Base-by-base conservation (phyloP, 2,329 filamentous ascomycete genomes). In the Pseudohalonectria lignicola region DNA sequence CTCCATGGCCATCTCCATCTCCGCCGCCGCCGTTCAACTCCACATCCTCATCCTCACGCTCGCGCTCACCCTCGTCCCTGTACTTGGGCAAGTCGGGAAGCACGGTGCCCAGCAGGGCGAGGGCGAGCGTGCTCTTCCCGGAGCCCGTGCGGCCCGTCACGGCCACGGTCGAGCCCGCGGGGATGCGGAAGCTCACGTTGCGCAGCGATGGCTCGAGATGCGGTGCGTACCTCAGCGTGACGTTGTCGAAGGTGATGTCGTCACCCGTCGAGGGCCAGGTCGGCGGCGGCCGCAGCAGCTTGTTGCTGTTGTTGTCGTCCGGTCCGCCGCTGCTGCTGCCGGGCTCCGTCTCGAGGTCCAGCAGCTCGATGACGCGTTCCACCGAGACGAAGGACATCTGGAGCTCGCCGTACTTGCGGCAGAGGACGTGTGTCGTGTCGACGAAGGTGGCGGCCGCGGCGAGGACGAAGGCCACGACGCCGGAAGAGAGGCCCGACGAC, bases 351-450 rank as follows among this genome's bases (percentile, higher is more conserved):
- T 88, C 82, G 0, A 94, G 71, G 41, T 84, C 74, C 1, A 92
- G 67, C 0, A 94, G 69, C 55, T 92, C 85, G 9, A 92, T 77
- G 0, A 94, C 80, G 30, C 87, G 76, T 59, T 94, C 87, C 0
- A 94, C 84, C 0, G 83, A 88, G 0, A 94, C 86, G 47, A 94
- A 94, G 52, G 94, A 82, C 73, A 94, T 87, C 54, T 94, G 86
- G 2, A 94, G 68, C 51, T 84, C 76, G 3, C 87, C 87, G 49
- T 94, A 94, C 41, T 77, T 74, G 43, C 77, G 76, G 57, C 87
- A 94, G 0, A 94, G 70, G 2, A 66, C 63, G 50, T 88, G 83
- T 0, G 83, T 90, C 7, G 78, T 71, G 9, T 64, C 57, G 15
- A 90, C 83, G 45, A 85, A 82, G 41, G 71, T 74, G 5, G 72